Conservation (phyloP, 2,329 filamentous ascomycete species). For the Colletotrichum sp. region DNA sequence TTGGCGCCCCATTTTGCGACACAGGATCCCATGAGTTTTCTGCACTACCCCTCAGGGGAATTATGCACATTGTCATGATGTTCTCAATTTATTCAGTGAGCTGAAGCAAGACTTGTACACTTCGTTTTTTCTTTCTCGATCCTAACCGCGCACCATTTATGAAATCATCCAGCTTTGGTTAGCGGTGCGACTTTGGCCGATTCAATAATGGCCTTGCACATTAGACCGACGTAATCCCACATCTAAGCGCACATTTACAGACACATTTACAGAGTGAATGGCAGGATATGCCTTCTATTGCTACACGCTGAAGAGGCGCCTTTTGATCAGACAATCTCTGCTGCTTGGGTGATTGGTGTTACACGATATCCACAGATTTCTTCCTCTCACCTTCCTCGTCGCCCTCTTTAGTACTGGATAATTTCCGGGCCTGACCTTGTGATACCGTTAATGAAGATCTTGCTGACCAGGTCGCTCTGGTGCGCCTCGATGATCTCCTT, state of each 20-base stretch:
- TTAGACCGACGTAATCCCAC: not conserved
- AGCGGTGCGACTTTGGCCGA: not conserved
- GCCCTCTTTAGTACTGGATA: constrained; percentile 33
- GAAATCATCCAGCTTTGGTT: not conserved
- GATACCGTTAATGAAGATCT: constrained; percentile 48
- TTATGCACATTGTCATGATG: not conserved
- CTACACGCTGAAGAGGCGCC: constrained; percentile 17
- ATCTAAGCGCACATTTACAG: too few species aligned
- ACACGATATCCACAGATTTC: constrained; percentile 2
- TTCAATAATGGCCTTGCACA: not conserved
- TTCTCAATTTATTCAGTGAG: not conserved
- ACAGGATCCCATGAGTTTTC: not conserved
- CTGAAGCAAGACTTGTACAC: not conserved
- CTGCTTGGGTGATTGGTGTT: constrained; percentile 18
- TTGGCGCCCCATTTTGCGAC: not conserved
- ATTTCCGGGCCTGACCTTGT: constrained; percentile 34
- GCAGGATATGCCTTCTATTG: constrained; percentile 16
- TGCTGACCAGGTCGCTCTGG: constrained; percentile 66
- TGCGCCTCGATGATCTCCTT: constrained; percentile 76
- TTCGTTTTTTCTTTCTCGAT: not conserved
- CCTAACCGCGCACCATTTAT: not conserved
- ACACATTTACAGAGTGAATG: not conserved
- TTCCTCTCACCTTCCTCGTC: not conserved
- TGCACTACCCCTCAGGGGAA: not conserved
- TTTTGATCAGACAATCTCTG: constrained; percentile 2